These are phyloP conservation scores for Gossypium gossypioides DNA, from an alignment of 441 rosid species.

Conservation along the genomic window DNA sequence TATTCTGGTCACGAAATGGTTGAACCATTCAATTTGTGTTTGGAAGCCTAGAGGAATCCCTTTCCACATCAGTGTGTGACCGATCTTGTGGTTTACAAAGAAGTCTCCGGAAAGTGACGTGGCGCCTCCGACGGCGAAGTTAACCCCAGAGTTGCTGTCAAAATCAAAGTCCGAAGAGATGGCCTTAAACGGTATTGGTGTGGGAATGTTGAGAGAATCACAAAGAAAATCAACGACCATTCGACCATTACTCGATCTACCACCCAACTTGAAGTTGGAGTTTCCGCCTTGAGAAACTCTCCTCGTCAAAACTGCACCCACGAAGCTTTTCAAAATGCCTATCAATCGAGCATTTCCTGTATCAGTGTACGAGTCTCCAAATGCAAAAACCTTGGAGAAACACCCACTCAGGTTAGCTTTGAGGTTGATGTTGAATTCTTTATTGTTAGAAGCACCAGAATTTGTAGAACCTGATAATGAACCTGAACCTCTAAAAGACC, in stretches of 20 bases:
- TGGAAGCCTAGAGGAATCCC: conserved; percentile 19
- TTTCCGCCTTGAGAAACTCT: background rate
- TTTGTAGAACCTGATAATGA: background rate
- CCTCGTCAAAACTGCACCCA: background rate
- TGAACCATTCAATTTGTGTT: conserved; percentile 35
- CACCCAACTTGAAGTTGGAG: background rate
- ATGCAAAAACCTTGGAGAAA: conserved; percentile 30
- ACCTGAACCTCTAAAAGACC: background rate
- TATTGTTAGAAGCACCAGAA: background rate
- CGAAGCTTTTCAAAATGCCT: conserved; percentile 21
- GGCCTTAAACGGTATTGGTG: conserved; percentile 10
- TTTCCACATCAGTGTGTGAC: conserved; percentile 22
- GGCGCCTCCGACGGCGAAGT: conserved; percentile 40
- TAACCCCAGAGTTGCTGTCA: conserved; percentile 24
- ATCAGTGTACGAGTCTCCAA: conserved; percentile 39
- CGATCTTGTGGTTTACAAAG: conserved; percentile 1
- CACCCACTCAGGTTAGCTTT: conserved; percentile 9
- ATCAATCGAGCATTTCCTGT: conserved; percentile 32
- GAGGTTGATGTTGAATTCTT: background rate
- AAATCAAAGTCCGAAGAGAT: conserved; percentile 8
- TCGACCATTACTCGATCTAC: conserved; percentile 24
- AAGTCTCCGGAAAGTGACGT: conserved; percentile 21
- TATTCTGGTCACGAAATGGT: background rate
- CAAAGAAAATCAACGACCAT: conserved; percentile 35
- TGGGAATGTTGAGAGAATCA: conserved; percentile 26